A percentile compares a stretch with the other conserved stretches of the same genome.
Evolutionary conservation across 2,329 filamentous ascomycete species (phyloP).

Genomic region (Aphanoascus verrucosus): DNA sequence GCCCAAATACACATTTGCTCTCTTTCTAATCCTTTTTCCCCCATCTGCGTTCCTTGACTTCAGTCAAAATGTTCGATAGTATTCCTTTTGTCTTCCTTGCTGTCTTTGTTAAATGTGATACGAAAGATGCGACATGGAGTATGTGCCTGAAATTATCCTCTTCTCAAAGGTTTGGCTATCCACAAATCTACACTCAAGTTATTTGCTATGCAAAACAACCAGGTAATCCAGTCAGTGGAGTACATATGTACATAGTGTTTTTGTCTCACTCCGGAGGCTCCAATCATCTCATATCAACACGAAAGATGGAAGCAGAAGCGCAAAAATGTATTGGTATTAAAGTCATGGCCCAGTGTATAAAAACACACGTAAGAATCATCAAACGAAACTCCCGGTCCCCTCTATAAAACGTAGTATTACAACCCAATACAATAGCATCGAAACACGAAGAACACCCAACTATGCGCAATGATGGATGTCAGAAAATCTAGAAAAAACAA

Average conservation of each 20-base stretch:
- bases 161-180: neutral
- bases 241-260: neutral
- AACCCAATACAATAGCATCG: neutral
- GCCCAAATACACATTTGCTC: neutral
- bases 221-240: neutral
- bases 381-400: neutral
- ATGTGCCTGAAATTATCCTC: neutral
- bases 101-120: slow-evolving; percentile 2
- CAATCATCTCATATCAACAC: too few relatives aligned
- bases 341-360: neutral
- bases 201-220: neutral
- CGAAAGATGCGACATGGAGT: slow-evolving; percentile 5
- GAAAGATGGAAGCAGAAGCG: too few relatives aligned
- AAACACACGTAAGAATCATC: neutral
- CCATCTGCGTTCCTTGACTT: slow-evolving; percentile 19
- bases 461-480: neutral
- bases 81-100: neutral
- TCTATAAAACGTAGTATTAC: neutral
- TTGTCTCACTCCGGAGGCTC: too few relatives aligned
- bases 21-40: slow-evolving; percentile 20
- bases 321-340: neutral
- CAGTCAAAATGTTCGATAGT: slow-evolving; percentile 18
- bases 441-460: neutral
- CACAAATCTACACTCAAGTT: neutral
- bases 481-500: neutral